A percentile compares a stretch with the other conserved stretches of the same genome.
Evolutionary conservation across 2,329 filamentous ascomycete genomes (phyloP).

Genomic region (Orbilia javanica): DNA sequence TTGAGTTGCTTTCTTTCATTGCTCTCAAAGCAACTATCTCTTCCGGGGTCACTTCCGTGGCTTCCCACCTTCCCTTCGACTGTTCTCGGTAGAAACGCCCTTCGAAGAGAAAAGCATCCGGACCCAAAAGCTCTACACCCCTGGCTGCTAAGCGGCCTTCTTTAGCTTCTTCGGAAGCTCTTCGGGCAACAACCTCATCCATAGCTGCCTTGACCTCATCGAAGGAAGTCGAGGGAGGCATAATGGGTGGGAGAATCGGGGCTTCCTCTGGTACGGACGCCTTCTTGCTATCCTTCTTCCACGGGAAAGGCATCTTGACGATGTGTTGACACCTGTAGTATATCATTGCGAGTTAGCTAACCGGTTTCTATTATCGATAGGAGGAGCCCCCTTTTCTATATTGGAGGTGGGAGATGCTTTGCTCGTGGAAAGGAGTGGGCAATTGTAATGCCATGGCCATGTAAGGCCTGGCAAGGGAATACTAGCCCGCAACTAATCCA

Average conservation of each 20-base stretch:
- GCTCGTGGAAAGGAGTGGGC: too few species aligned
- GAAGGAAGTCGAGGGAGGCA: background rate
- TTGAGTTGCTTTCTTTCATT: background rate
- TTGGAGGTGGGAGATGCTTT: too few species aligned
- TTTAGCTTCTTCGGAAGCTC: constrained; percentile 2
- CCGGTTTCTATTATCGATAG: background rate
- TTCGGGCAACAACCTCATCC: constrained; percentile 25
- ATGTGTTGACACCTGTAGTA: background rate
- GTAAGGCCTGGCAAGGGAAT: too few species aligned
- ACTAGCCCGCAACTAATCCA: too few species aligned
- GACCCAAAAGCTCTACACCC: constrained; percentile 15
- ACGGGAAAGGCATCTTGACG: constrained; percentile 7
- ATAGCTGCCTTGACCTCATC: constrained; percentile 22
- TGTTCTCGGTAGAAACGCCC: constrained; percentile 26
- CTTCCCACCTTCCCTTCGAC: constrained; percentile 32
- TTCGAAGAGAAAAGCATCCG: constrained; percentile 17
- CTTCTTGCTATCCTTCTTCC: constrained; percentile 23
- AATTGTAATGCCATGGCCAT: too few species aligned
- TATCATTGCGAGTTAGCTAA: background rate
- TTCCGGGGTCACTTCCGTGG: background rate
- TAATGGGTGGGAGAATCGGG: constrained; percentile 2
- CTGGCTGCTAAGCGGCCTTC: background rate
- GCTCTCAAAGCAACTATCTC: background rate
- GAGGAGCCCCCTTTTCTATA: too few species aligned
- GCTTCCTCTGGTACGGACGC: background rate